phyloP scores from a whole-genome alignment of 129 eudicot genomes.

The Apium graveolens region DNA sequence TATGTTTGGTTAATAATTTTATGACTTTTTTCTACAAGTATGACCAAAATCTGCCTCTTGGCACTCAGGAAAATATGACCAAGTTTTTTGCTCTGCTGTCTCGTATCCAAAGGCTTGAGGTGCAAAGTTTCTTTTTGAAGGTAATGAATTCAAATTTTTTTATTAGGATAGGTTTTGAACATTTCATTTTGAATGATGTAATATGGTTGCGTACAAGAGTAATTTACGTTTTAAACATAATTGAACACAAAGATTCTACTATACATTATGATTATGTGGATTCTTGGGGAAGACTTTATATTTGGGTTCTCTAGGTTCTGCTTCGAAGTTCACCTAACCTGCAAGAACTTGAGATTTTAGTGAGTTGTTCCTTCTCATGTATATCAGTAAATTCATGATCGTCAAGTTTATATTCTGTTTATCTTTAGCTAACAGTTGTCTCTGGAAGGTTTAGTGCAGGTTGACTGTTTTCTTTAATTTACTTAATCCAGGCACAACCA shows the following conservation, averaged over 20 bases:
- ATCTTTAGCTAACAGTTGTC: background rate
- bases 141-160: constrained; percentile 24
- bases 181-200: background rate
- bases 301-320: background rate
- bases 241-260: too few relatives aligned
- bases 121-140: constrained; percentile 81
- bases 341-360: too few relatives aligned
- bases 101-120: constrained; percentile 71
- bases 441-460: background rate
- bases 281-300: background rate
- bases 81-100: constrained; percentile 77
- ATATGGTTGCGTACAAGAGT: too few relatives aligned
- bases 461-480: background rate
- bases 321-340: too few relatives aligned
- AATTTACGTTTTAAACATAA: too few relatives aligned
- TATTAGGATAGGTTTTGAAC: background rate
- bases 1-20: too few relatives aligned
- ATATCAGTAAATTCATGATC: background rate
- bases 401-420: background rate
- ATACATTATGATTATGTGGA: too few relatives aligned
- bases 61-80: constrained; percentile 52
- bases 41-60: constrained; percentile 39
- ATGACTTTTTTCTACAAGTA: too few relatives aligned
- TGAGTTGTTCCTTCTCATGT: constrained; percentile 22
- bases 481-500: constrained; percentile 56